These are phyloP conservation scores for Salix purpurea DNA, from an alignment of 345 rosid genomes.

Conservation along the genomic window DNA sequence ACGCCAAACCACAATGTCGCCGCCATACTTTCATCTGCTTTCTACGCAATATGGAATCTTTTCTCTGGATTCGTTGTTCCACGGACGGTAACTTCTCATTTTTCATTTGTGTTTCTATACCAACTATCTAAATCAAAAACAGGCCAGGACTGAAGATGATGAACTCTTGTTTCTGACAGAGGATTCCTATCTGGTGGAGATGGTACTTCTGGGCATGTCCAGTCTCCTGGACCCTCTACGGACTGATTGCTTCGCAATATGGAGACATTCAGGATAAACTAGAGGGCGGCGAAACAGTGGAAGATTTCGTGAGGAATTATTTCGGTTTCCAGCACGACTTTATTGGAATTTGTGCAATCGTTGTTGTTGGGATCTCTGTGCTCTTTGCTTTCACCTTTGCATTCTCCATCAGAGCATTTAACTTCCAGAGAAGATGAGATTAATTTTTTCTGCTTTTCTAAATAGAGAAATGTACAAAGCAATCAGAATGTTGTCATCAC, in stretches of 20 bases:
- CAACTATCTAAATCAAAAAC: neutral
- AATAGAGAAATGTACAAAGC: neutral
- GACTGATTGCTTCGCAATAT: conserved; percentile 49
- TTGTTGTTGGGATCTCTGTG: conserved; percentile 44
- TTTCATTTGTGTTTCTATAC: neutral
- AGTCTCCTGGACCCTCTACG: conserved; percentile 51
- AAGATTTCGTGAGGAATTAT: conserved; percentile 47
- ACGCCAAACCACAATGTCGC: conserved; percentile 58
- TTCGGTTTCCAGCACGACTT: conserved; percentile 59
- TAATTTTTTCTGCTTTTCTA: neutral
- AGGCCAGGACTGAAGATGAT: neutral
- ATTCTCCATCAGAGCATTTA: conserved; percentile 58
- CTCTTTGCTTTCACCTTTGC: conserved; percentile 69
- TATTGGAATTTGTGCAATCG: conserved; percentile 45
- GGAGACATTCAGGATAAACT: conserved; percentile 42
- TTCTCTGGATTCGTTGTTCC: conserved; percentile 65
- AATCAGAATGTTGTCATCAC: neutral
- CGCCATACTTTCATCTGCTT: conserved; percentile 42
- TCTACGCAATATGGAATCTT: conserved; percentile 52
- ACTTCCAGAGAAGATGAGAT: conserved; percentile 64
- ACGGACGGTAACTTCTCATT: conserved; percentile 27
- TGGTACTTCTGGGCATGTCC: conserved; percentile 65
- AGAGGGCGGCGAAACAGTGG: conserved; percentile 42
- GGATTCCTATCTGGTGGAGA: conserved; percentile 68
- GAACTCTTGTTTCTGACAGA: conserved; percentile 29